Evolutionary conservation across 768 basidiomycete genomes (phyloP), one percentile per base, ranked within the genome.

Genomic region (Suillus alpinus): DNA sequence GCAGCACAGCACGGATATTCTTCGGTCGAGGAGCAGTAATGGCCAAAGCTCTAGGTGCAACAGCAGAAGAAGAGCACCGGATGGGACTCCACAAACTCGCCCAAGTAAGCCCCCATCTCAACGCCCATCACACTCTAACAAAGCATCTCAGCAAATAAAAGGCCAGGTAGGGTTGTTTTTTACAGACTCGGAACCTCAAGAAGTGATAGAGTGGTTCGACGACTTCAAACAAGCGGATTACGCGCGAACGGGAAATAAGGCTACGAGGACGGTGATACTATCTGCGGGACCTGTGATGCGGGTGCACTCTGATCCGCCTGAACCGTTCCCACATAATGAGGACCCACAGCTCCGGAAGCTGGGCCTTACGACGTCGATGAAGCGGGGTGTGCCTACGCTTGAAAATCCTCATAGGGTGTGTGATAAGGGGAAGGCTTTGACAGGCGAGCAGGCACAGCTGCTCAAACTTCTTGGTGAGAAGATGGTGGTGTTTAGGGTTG

Each of bases 251-350:
- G 94, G 95, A 49, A 95, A 94, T 71, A 73, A 77, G 32, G 94
- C 95, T 4, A 81, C 82, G 50, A 82, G 86, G 62, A 89, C 89
- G 0, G 84, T 97, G 59, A 77, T 81, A 36, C 79, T 99, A 18
- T 91, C 94, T 16, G 83, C 76, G 61, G 95, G 95, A 39, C 93
- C 96, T 23, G 85, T 98, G 58, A 84, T 95, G 87, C 83, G 86
- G 63, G 83, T 82, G 46, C 82, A 90, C 71, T 88, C 90, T 3
- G 88, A 91, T 63, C 91, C 89, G 0, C 85, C 89, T 41, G 89
- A 95, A 66, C 90, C 93, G 2, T 95, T 98, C 75, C 94, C 97
- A 40, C 95, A 98, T 74, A 95, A 94, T 68, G 94, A 98, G 78
- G 97, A 99, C 63, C 95, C 95, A 23, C 96, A 98, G 71, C 81